Percentiles rank a stretch among this genome's conserved stretches.
Evolutionary conservation across 306 rosid genomes (phyloP).

Genomic region (Medicago truncatula): DNA sequence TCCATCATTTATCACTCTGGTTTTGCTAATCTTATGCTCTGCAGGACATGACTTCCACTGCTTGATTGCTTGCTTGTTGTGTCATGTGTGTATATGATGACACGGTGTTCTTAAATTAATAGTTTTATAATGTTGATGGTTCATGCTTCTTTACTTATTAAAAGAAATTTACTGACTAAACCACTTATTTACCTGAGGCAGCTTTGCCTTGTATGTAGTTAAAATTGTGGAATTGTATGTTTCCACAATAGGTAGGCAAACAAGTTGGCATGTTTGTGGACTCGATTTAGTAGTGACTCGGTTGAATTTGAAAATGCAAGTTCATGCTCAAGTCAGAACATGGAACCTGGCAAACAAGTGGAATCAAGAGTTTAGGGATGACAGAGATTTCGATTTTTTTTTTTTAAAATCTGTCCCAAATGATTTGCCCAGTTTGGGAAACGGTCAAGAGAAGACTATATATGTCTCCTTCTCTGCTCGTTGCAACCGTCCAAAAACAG

Average conservation of each 20-base stretch:
- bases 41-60: slow-evolving; percentile 51
- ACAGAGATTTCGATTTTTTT: background rate
- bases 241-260: background rate
- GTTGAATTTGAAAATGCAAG: background rate
- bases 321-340: background rate
- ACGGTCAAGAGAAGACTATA: background rate
- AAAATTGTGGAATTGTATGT: background rate
- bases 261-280: background rate
- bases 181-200: background rate
- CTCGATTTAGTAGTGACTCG: too few species aligned
- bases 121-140: background rate
- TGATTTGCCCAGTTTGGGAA: background rate
- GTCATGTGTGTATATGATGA: background rate
- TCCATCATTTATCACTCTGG: slow-evolving; percentile 90
- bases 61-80: background rate
- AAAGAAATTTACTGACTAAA: background rate
- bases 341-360: background rate
- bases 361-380: background rate
- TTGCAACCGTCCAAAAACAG: background rate
- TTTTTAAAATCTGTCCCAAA: background rate
- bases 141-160: background rate
- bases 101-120: background rate
- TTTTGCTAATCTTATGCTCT: slow-evolving; percentile 91
- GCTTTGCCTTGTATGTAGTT: slow-evolving; percentile 3
- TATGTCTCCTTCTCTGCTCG: background rate